Evolutionary conservation across 345 rosid species (phyloP), one percentile per base, ranked within the genome.

Genomic region (Brassica nigra): DNA sequence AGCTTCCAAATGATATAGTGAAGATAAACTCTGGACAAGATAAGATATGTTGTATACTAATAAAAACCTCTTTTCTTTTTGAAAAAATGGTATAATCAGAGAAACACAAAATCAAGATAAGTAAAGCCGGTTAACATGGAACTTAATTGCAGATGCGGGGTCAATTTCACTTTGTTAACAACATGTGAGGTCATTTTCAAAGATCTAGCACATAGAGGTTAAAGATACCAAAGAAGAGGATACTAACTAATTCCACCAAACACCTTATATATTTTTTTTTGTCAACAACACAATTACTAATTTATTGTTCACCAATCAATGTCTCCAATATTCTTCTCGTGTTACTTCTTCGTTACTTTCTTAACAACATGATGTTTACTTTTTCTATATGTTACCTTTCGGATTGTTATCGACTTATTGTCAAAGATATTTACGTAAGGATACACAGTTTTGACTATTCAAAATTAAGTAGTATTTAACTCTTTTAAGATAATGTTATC

Each of bases 241-340:
- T 67, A 78, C 68, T 78, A 78, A 78, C 77, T 39, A 78, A 73
- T 67, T 78, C 63, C 82, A 73, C 77, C 82, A 78, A 78, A 78
- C 77, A 78, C 11, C 18, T 18, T 18, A 18, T 0, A 18, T 18
- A 0, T 18, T 18, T 18, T 18, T 18, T 18, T 18, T 18, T 18
- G 18, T 18, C 18, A 18, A 18, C 18, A 18, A 18, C 18, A 18
- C 18, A 78, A 66, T 73, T 78, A 66, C 77, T 14, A 58, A 30
- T 72, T 72, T 72, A 67, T 78, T 78, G 77, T 33, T 72, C 62
- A 72, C 77, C 81, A 72, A 78, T 78, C 77, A 39, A 78, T 65
- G 77, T 78, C 76, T 30, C 5, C 42, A 63, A 52, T 63, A 78
- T 70, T 70, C 62, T 65, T 39, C 42, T 30, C 68, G 67, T 72